Base-by-base conservation (phyloP, 805 yeast species). In the Wickerhamomyces chambardii region DNA sequence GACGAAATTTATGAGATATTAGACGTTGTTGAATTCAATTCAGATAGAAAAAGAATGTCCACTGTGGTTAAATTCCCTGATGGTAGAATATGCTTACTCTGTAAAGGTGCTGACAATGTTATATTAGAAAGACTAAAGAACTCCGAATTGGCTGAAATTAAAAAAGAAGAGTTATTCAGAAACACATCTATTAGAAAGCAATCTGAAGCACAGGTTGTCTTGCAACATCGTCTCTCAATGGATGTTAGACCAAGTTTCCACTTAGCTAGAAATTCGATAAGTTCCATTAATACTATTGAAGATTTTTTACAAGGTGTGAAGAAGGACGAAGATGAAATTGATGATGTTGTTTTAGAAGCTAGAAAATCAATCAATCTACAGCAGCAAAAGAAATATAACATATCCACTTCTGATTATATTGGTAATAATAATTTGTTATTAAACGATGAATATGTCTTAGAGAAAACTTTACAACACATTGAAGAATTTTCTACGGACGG, bases 401-500 rank as follows among this genome's bases (percentile, higher is more conserved):
- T 46, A 22, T 30, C 22, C 16, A 40, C 48, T 12, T 35, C 41
- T 5, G 46, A 50, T 21, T 68, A 69, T 44, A 61, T 74, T 36
- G 63, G 70, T 4, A 63, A 69, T 35, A 90, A 84, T 33, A 65
- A 64, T 21, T 51, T 84, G 17, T 63, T 84, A 9, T 53, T 68
- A 15, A 82, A 85, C 47, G 95, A 85, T 14, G 86, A 78, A 42
- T 84, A 75, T 48, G 64, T 90, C 4, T 51, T 89, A 28, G 96
- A 87, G 52, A 76, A 74, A 43, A 90, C 97, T 0, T 63, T 94
- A 37, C 84, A 85, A 46, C 95, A 94, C 43, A 74, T 92, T 39
- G 97, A 92, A 46, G 94, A 85, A 40, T 92, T 89, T 57, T 87
- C 97, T 0, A 82, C 95, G 0, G 97, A 90, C 43, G 99, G 99